phyloP scores from a whole-genome alignment of 2,329 filamentous ascomycete species.

The Acrocalymma vagum region DNA sequence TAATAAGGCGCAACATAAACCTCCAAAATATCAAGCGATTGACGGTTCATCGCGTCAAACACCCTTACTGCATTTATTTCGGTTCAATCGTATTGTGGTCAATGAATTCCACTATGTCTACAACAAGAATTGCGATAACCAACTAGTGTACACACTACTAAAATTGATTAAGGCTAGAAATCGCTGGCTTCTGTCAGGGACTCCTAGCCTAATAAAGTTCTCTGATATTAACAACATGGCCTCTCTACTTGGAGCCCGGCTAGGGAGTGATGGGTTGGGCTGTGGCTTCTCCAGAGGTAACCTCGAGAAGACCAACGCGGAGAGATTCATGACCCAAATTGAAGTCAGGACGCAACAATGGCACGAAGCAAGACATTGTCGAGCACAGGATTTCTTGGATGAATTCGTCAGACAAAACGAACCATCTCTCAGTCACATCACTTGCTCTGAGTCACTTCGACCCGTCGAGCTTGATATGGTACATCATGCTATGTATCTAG shows the following conservation, averaged over 20 bases:
- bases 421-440: conserved; percentile 45
- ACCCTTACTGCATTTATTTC: conserved; percentile 65
- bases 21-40: conserved; percentile 26
- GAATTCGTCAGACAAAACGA: conserved; percentile 58
- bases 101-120: conserved; percentile 71
- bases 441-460: conserved; percentile 53
- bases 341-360: conserved; percentile 59
- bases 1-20: conserved; percentile 13
- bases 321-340: conserved; percentile 64
- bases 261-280: conserved; percentile 64
- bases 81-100: conserved; percentile 67
- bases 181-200: conserved; percentile 71
- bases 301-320: conserved; percentile 59
- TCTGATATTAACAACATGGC: conserved; percentile 68
- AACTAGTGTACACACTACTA: conserved; percentile 46
- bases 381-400: conserved; percentile 65
- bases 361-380: conserved; percentile 59
- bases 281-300: conserved; percentile 53
- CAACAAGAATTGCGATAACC: conserved; percentile 39
- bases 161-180: conserved; percentile 59
- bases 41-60: conserved; percentile 1
- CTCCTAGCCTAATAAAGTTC: conserved; percentile 66
- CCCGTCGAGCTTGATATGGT: conserved; percentile 54
- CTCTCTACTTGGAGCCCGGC: conserved; percentile 61
- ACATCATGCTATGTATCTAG: conserved; percentile 63